phyloP scores from a whole-genome alignment of 257 asterid species.

The Nicotiana attenuata region DNA sequence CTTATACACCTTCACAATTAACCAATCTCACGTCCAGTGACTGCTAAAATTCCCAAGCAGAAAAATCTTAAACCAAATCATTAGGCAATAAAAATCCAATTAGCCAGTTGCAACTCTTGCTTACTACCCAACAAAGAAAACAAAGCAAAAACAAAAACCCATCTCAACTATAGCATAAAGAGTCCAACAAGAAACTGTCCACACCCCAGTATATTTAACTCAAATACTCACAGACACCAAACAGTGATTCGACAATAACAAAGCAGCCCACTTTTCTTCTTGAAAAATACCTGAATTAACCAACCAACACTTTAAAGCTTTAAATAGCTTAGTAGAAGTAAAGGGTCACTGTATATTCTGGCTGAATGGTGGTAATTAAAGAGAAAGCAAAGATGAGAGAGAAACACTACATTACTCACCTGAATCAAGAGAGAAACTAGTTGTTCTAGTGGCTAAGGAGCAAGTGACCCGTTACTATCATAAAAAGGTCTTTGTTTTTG shows the following conservation, averaged over 20 bases:
- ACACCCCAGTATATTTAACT: neutral
- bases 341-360: neutral
- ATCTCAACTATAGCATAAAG: constrained; percentile 17
- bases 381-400: constrained; percentile 17
- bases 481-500: constrained; percentile 12
- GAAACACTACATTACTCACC: constrained; percentile 45
- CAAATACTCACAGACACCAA: neutral
- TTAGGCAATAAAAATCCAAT: constrained; percentile 12
- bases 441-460: constrained; percentile 19
- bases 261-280: neutral
- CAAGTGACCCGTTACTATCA: constrained; percentile 65
- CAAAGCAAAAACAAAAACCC: constrained; percentile 21
- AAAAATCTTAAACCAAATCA: neutral
- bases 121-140: neutral
- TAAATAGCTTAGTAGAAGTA: neutral
- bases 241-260: neutral
- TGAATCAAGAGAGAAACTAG: constrained; percentile 55
- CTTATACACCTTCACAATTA: neutral
- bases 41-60: constrained; percentile 6
- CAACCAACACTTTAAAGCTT: neutral
- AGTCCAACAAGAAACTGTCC: constrained; percentile 9
- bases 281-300: neutral
- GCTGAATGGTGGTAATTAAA: constrained; percentile 22
- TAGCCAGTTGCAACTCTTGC: neutral
- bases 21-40: constrained; percentile 9